Percentiles rank a stretch among this genome's conserved stretches.
phyloP scores from a whole-genome alignment of 495 filamentous ascomycete species.

The Aspergillus sclerotiicarbonarius region DNA sequence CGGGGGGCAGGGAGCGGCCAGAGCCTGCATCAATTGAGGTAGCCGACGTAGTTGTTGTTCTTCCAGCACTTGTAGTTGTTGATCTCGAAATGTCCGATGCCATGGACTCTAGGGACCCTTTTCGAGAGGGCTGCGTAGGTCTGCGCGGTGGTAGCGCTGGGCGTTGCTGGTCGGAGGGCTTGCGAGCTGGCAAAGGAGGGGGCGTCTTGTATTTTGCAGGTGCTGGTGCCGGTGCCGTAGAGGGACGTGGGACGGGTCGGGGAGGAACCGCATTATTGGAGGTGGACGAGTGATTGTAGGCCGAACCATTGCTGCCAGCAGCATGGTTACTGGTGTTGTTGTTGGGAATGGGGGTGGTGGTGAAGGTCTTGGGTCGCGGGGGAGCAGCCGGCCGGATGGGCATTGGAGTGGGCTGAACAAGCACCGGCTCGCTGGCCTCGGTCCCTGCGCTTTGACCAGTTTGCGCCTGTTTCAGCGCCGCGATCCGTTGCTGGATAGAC shows the following conservation, averaged over 20 bases:
- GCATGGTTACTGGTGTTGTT: constrained; percentile 7
- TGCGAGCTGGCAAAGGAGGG: constrained; percentile 54
- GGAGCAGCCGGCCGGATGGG: constrained; percentile 36
- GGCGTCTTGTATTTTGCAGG: constrained; percentile 40
- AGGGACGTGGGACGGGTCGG: constrained; percentile 22
- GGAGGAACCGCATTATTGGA: constrained; percentile 16
- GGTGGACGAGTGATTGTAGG: background rate
- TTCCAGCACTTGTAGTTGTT: constrained; percentile 37
- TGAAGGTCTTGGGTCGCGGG: constrained; percentile 19
- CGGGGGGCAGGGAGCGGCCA: constrained; percentile 33
- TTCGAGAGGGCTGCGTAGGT: constrained; percentile 30
- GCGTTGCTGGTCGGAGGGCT: constrained; percentile 36
- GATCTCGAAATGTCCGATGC: constrained; percentile 39
- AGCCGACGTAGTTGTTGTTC: constrained; percentile 29
- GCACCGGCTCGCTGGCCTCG: constrained; percentile 19
- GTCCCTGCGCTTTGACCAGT: constrained; percentile 39
- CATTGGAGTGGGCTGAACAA: constrained; percentile 24
- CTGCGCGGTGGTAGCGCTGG: constrained; percentile 42
- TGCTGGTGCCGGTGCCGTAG: constrained; percentile 16
- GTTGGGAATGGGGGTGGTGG: constrained; percentile 24
- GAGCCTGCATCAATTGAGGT: constrained; percentile 33
- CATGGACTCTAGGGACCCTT: constrained; percentile 34
- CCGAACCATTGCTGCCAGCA: constrained; percentile 47
- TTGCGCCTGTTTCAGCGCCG: constrained; percentile 57
- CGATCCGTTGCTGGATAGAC: constrained; percentile 60